These are phyloP conservation scores for Penicillium antarcticum DNA, from an alignment of 495 filamentous ascomycete genomes.

Conservation along the genomic window DNA sequence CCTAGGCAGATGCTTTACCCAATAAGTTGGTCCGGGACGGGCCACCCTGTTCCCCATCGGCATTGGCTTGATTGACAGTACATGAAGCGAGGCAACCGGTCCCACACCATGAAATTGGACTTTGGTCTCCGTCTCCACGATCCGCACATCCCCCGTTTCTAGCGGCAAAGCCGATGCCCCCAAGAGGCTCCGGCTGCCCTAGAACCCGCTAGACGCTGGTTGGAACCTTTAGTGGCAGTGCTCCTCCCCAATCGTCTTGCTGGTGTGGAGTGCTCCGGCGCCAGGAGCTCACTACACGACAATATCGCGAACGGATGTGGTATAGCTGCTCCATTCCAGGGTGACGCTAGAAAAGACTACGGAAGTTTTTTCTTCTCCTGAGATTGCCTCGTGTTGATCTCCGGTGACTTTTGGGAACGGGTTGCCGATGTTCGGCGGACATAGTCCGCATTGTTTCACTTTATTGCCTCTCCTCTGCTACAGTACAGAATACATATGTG, in stretches of 20 bases:
- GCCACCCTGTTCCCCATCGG: conserved; percentile 14
- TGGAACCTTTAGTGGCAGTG: conserved; percentile 19
- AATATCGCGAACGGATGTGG: not conserved
- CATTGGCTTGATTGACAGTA: conserved; percentile 17
- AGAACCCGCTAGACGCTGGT: conserved; percentile 25
- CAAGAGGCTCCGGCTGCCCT: conserved; percentile 5
- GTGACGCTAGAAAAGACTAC: conserved; percentile 4
- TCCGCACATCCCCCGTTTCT: conserved; percentile 25
- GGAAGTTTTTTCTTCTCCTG: not conserved
- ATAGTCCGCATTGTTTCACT: too few species aligned
- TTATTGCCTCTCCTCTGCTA: too few species aligned
- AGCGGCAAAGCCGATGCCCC: conserved; percentile 14
- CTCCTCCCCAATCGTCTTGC: conserved; percentile 12
- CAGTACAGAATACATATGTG: too few species aligned
- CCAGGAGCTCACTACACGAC: not conserved
- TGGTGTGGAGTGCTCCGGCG: conserved; percentile 1
- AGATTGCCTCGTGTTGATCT: not conserved
- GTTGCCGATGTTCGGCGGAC: not conserved
- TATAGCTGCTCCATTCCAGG: not conserved
- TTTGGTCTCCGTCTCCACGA: conserved; percentile 20
- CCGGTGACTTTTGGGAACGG: not conserved
- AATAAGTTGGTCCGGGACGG: conserved; percentile 14
- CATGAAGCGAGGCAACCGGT: conserved; percentile 16
- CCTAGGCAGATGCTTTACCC: not conserved
- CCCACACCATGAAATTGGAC: conserved; percentile 22